Conservation (phyloP, 169 alveolate species). For the Amoebophrya sp. region DNA sequence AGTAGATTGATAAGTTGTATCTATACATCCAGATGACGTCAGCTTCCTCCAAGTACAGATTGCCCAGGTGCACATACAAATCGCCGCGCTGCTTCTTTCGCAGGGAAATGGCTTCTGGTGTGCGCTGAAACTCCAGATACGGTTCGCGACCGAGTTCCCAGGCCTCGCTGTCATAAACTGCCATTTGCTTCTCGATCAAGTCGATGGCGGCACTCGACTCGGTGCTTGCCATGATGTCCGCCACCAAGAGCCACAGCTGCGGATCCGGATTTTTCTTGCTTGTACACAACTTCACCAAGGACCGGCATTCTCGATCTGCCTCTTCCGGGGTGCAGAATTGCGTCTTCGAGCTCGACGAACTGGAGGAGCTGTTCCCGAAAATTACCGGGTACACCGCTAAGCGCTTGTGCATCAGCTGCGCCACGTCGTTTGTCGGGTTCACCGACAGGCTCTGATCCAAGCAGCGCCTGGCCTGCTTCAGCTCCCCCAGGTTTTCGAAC, state of each 20-base stretch:
- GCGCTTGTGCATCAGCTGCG: background rate
- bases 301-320: background rate
- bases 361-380: too few relatives aligned
- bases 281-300: background rate
- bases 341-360: too few relatives aligned
- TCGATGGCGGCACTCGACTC: background rate
- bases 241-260: background rate
- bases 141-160: background rate
- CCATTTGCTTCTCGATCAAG: background rate
- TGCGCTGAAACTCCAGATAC: background rate
- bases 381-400: too few relatives aligned
- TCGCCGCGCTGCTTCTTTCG: background rate
- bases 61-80: background rate
- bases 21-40: background rate
- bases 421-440: background rate
- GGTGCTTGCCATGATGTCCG: background rate
- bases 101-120: background rate
- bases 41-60: background rate
- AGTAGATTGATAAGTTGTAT: background rate
- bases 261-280: background rate
- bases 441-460: background rate
- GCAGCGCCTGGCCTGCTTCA: background rate
- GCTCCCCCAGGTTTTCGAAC: background rate
- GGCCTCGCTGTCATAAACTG: background rate
- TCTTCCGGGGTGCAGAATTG: background rate